Evolutionary conservation across 2,329 filamentous ascomycete species (phyloP), one percentile per base, ranked within the genome.

Genomic region (Nemania sp.): DNA sequence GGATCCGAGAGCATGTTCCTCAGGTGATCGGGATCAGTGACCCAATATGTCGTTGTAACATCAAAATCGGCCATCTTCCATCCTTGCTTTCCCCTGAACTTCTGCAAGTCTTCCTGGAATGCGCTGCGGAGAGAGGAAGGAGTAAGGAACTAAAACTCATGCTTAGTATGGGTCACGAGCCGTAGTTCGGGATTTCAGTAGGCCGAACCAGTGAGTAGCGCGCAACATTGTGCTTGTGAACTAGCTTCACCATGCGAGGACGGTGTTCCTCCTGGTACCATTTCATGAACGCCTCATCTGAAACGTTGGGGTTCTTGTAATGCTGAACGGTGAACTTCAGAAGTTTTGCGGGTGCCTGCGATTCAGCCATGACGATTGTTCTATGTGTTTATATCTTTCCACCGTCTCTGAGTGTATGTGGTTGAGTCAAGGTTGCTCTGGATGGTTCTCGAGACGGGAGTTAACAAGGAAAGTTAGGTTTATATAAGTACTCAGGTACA

Each of bases 251-350:
- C 41, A 45, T 45, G 41, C 41, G 41, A 20, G 41, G 41, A 45
- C 41, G 41, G 41, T 45, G 41, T 20, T 45, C 41, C 41, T 45
- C 41, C n/a, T 45, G 41, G 15, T 45, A 45, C 41, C 41, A 45
- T 45, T 45, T 45, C 41, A 45, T 45, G 41, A 45, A 45, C 41
- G 41, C 41, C 41, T 45, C 41, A n/a, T 45, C 41, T 45, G 41
- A 45, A n/a, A 45, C 41, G 41, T 45, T 45, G 41, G 53, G 53
- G 20, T 41, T 38, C 53, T 55, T 55, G 22, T 55, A 38, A 55
- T 55, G 53, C 20, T 55, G 53, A 55, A 41, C 53, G 10, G 29
- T 55, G 32, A 41, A 41, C 20, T 55, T 55, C 20, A 55, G 32
- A 1, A 55, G 20, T 24, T 38, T 15, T 13, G 29, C 11, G 1